Conservation (phyloP, 139 green algal genomes). For the Closterium sp. region DNA sequence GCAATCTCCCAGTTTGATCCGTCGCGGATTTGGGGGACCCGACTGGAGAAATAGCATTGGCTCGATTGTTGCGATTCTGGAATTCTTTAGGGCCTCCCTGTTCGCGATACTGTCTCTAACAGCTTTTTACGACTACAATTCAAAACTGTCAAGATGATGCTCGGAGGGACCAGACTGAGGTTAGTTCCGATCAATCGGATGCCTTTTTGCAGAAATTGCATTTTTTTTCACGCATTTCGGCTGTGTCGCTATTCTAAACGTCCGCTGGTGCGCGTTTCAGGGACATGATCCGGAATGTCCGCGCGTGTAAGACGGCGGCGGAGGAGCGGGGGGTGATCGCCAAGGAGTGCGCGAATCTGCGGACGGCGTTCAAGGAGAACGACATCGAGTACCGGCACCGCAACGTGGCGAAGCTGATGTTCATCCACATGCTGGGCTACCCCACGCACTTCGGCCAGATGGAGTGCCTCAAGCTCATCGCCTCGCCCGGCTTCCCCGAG, state of each 20-base stretch:
- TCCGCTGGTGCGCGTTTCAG: slow-evolving; percentile 36
- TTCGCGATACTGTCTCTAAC: background rate
- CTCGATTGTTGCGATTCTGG: too few species aligned
- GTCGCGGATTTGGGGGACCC: background rate
- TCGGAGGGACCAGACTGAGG: background rate
- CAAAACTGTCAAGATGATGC: background rate
- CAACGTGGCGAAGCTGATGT: slow-evolving; percentile 99
- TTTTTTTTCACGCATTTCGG: background rate
- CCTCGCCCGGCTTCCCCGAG: slow-evolving; percentile 35
- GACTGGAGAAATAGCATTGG: background rate
- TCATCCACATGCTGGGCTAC: slow-evolving; percentile 99
- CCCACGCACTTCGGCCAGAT: slow-evolving; percentile 99
- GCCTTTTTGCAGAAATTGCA: background rate
- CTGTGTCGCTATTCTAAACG: background rate
- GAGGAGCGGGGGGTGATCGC: slow-evolving; percentile 94
- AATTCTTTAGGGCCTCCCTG: background rate
- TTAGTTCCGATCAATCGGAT: background rate
- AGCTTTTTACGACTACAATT: background rate
- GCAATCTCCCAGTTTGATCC: background rate
- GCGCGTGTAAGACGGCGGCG: slow-evolving; percentile 89
- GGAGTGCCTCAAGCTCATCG: slow-evolving; percentile 94
- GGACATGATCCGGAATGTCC: slow-evolving; percentile 85
- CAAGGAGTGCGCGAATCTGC: slow-evolving; percentile 90
- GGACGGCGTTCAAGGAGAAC: slow-evolving; percentile 65
- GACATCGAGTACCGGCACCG: slow-evolving; percentile 63